These are phyloP conservation scores for Albophoma yamanashiensis DNA, from an alignment of 2,329 filamentous ascomycete genomes.

Conservation along the genomic window DNA sequence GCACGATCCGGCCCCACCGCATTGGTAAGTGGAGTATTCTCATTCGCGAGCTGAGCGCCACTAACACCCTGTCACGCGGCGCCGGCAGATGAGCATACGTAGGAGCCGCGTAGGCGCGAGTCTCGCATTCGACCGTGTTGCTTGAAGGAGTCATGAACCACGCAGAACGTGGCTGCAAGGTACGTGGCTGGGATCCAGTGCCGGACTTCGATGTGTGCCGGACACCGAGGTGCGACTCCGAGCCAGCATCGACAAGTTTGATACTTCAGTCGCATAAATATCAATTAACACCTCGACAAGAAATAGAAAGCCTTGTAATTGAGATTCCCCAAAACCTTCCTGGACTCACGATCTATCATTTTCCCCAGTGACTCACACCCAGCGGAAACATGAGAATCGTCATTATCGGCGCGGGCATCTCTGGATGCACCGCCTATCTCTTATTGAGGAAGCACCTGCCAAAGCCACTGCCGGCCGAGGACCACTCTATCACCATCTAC, in stretches of 20 bases:
- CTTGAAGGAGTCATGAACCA: neutral
- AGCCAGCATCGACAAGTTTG: neutral
- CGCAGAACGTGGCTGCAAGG: neutral
- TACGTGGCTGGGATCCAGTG: neutral
- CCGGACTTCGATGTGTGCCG: neutral
- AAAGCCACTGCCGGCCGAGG: neutral
- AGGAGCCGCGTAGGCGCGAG: neutral
- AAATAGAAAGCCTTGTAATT: neutral
- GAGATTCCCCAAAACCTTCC: neutral
- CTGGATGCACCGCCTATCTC: slow-evolving; percentile 13
- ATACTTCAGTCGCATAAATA: neutral
- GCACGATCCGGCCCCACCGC: neutral
- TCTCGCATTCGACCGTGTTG: neutral
- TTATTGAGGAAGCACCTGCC: slow-evolving; percentile 12
- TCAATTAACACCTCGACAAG: neutral
- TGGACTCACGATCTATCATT: neutral
- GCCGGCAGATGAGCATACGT: neutral
- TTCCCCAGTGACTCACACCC: neutral
- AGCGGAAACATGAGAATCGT: slow-evolving; percentile 10
- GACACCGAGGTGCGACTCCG: neutral
- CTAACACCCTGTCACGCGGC: no score
- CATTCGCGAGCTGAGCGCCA: neutral
- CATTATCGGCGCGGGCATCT: slow-evolving; percentile 15
- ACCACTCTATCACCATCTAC: slow-evolving; percentile 12
- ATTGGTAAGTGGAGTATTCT: neutral